Evolutionary conservation across 1,284 basidiomycete genomes (phyloP).

Genomic region (Austropuccinia psidii): DNA sequence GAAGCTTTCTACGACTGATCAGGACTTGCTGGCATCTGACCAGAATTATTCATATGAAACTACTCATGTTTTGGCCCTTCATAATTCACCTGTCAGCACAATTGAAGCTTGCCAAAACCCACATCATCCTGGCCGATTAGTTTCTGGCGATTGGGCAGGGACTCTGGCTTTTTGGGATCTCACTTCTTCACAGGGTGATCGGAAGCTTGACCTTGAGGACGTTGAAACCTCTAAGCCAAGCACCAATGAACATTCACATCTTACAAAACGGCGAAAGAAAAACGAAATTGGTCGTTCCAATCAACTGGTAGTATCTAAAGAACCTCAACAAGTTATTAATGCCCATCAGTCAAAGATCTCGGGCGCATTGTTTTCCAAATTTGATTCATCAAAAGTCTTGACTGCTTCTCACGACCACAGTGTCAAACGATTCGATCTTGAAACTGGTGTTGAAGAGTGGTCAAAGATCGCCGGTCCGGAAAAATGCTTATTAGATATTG

Average conservation of each 20-base stretch:
- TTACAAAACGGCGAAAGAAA: conserved; percentile 33
- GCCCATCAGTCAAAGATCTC: conserved; percentile 68
- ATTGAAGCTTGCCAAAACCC: conserved; percentile 54
- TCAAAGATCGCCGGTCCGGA: conserved; percentile 57
- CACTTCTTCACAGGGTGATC: conserved; percentile 53
- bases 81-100: conserved; percentile 65
- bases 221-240: conserved; percentile 45
- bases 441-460: conserved; percentile 52
- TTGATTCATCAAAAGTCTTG: conserved; percentile 39
- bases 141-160: conserved; percentile 71
- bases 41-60: conserved; percentile 53
- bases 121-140: conserved; percentile 50
- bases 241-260: conserved; percentile 37
- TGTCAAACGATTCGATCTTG: conserved; percentile 52
- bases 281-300: conserved; percentile 44
- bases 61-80: conserved; percentile 54
- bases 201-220: conserved; percentile 58
- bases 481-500: conserved; percentile 51
- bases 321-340: conserved; percentile 60
- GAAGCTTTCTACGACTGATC: conserved; percentile 36
- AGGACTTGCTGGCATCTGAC: conserved; percentile 38
- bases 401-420: conserved; percentile 52
- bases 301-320: conserved; percentile 51
- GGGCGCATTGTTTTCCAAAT: conserved; percentile 54
- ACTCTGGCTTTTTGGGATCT: conserved; percentile 62